Evolutionary conservation across 352 stramenopile species (phyloP), one percentile per base, ranked within the genome.

Genomic region (Pythium brassicae): DNA sequence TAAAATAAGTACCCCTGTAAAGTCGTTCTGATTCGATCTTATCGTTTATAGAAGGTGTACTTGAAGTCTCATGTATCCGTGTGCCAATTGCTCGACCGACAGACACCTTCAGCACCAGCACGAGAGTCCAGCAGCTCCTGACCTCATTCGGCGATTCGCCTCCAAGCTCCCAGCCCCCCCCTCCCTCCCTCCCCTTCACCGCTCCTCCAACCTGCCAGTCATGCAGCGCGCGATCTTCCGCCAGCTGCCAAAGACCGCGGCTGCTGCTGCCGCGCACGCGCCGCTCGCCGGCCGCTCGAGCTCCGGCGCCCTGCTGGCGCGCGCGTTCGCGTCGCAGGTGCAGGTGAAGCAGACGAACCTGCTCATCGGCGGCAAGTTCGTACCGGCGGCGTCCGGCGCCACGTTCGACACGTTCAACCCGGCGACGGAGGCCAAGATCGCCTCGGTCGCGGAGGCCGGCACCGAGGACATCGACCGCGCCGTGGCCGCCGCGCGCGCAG

Each of bases 331-430:
- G 5, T 55, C 59, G 4, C 56, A 65, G 0, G 66, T 81, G 37
- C 23, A 61, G 29, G 58, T 83, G 26, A 84, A 78, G 64, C 78
- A 90, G 35, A 61, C 55, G 25, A 81, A 89, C 39, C 65, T 96
- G 46, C 76, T 96, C 53, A 96, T 96, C 65, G 86, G 92, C 68
- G 74, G 74, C 68, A 64, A 94, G 64, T 96, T 94, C 55, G 85
- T 96, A 48, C 71, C 85, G 14, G 73, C 79, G 10, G 48, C 66
- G 22, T 70, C 63, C 35, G 85, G 85, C 37, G 71, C 78, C 53
- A 94, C 76, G 4, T 95, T 96, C 60, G 70, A 84, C 46, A 88
- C 72, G 20, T 76, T 87, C 58, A 87, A 96, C 69, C 86, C 86
- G n/a, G 72, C 83, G 1, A 94, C 78, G 7, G 83, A 93, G 59